phyloP scores from a whole-genome alignment of 345 rosid genomes.

The Sonneratia alba region DNA sequence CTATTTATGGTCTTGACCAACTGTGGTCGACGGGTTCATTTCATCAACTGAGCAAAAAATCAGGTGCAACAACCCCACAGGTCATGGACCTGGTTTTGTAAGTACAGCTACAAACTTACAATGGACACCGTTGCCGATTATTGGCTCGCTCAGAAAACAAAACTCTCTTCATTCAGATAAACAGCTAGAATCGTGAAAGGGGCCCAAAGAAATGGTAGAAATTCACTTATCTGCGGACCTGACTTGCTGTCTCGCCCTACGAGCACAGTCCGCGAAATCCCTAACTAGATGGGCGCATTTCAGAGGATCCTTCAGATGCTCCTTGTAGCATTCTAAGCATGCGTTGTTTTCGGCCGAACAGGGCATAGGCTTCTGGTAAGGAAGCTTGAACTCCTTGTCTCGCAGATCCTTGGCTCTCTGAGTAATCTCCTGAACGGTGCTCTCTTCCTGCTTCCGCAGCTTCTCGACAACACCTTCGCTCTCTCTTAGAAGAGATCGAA shows the following conservation, averaged over 20 bases:
- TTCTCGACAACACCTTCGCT: conserved; percentile 67
- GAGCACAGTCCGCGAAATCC: conserved; percentile 67
- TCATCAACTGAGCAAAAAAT: too few relatives aligned
- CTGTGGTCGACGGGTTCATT: too few relatives aligned
- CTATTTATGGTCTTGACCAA: too few relatives aligned
- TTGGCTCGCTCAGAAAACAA: neutral
- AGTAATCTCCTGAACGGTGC: conserved; percentile 52
- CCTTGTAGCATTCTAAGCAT: conserved; percentile 73
- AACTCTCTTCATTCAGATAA: neutral
- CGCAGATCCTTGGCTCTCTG: conserved; percentile 74
- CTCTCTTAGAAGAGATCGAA: conserved; percentile 51
- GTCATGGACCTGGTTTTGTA: too few relatives aligned
- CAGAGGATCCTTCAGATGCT: conserved; percentile 39
- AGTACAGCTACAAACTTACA: neutral
- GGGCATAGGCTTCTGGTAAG: conserved; percentile 75
- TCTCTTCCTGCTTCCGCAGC: conserved; percentile 66
- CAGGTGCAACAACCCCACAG: too few relatives aligned
- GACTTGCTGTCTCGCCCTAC: conserved; percentile 50
- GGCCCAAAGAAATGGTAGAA: neutral
- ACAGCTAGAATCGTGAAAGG: neutral
- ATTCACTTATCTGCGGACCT: conserved; percentile 18
- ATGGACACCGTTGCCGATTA: neutral
- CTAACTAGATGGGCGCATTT: conserved; percentile 52
- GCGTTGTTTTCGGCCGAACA: conserved; percentile 70
- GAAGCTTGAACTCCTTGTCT: conserved; percentile 89